Evolutionary conservation across 2,329 filamentous ascomycete species (phyloP).

Genomic region (Colletotrichum gigasporum): DNA sequence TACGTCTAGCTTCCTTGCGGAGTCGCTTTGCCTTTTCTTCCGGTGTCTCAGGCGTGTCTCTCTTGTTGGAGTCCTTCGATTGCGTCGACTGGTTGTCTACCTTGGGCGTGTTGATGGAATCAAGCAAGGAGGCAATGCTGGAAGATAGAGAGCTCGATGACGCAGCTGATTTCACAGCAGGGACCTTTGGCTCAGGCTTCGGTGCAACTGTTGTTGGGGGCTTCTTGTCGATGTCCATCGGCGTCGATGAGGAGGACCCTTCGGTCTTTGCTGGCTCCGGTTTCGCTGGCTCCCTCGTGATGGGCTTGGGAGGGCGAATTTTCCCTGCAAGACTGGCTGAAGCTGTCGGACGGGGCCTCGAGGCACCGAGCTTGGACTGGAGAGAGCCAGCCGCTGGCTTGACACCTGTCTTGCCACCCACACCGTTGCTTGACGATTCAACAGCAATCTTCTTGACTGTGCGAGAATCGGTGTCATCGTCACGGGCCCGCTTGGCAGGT

Average conservation of each 20-base stretch:
- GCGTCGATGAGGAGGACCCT: constrained; percentile 11
- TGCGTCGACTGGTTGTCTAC: constrained; percentile 62
- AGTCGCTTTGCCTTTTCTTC: constrained; percentile 74
- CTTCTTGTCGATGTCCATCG: constrained; percentile 32
- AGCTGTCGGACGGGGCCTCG: constrained; percentile 39
- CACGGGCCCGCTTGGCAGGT: constrained; percentile 47
- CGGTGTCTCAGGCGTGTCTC: constrained; percentile 67
- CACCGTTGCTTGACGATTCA: constrained; percentile 47
- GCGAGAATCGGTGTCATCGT: constrained; percentile 51
- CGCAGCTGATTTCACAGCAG: constrained; percentile 39
- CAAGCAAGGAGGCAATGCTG: constrained; percentile 64
- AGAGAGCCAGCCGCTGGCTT: constrained; percentile 42
- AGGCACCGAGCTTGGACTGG: constrained; percentile 35
- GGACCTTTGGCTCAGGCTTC: constrained; percentile 37
- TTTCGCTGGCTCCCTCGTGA: constrained; percentile 34
- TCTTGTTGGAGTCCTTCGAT: constrained; percentile 47
- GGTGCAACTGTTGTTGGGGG: constrained; percentile 31
- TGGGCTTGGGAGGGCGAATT: constrained; percentile 50
- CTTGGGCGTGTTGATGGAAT: constrained; percentile 57
- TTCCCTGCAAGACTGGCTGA: constrained; percentile 59
- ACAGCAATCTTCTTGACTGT: constrained; percentile 53
- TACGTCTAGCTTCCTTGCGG: constrained; percentile 76
- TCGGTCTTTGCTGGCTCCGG: constrained; percentile 33
- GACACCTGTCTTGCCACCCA: constrained; percentile 51
- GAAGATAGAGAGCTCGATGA: constrained; percentile 51